Conservation (phyloP, 441 rosid species). For the Aquilaria agallochum region DNA sequence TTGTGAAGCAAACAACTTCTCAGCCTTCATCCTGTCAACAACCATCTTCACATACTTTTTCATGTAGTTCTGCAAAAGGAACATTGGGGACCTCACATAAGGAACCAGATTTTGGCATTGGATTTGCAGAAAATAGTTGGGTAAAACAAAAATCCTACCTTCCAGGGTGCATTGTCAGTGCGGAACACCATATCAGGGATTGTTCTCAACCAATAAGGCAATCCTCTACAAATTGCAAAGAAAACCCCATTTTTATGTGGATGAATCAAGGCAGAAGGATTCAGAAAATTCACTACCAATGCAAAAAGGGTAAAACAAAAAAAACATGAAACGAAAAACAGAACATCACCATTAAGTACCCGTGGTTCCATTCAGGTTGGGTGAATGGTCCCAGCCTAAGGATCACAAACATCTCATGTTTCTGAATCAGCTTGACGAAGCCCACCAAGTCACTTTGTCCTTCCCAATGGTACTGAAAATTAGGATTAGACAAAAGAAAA, state of each 20-base stretch:
- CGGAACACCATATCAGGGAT: slow-evolving; percentile 39
- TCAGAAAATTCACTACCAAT: too few species aligned
- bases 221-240: slow-evolving; percentile 27
- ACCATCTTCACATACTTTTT: slow-evolving; percentile 27
- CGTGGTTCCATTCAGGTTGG: slow-evolving; percentile 66
- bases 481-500: too few species aligned
- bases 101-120: not conserved
- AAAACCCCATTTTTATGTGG: not conserved
- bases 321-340: too few species aligned
- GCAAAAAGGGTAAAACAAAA: not conserved
- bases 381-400: slow-evolving; percentile 72
- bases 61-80: slow-evolving; percentile 15
- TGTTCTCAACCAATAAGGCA: slow-evolving; percentile 59
- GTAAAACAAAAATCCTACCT: slow-evolving; percentile 24
- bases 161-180: slow-evolving; percentile 37
- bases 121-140: not conserved
- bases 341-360: slow-evolving; percentile 20
- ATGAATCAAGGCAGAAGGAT: not conserved
- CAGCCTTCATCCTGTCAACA: slow-evolving; percentile 29
- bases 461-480: slow-evolving; percentile 28
- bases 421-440: slow-evolving; percentile 37
- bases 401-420: slow-evolving; percentile 33
- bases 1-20: slow-evolving; percentile 39
- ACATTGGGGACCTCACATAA: not conserved
- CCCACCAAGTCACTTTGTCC: slow-evolving; percentile 36